Conservation (phyloP, 164 flowering plant genomes). For the Kalanchoe fedtschenkoi region DNA sequence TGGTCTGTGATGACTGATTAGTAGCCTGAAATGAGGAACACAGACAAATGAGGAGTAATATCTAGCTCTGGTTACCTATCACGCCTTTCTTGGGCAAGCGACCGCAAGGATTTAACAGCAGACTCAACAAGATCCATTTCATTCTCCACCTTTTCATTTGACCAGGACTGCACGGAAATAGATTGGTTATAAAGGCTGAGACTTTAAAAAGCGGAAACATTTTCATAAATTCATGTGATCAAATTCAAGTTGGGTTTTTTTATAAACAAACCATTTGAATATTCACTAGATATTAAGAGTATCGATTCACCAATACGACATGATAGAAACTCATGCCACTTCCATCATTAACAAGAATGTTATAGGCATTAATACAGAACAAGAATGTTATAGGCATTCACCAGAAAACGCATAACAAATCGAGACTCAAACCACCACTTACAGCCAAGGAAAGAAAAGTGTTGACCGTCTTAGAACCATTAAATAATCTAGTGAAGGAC, state of each 20-base stretch:
- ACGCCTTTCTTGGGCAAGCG: slow-evolving; percentile 63
- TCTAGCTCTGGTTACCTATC: slow-evolving; percentile 40
- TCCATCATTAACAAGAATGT: too few species aligned
- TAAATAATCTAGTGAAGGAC: not conserved
- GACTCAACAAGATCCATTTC: slow-evolving; percentile 76
- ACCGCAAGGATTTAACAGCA: slow-evolving; percentile 57
- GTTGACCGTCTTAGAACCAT: not conserved
- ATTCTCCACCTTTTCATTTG: slow-evolving; percentile 50
- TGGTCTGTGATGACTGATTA: not conserved
- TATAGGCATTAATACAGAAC: too few species aligned
- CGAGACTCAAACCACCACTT: not conserved
- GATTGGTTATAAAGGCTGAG: not conserved
- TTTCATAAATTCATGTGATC: not conserved
- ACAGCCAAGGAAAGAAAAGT: not conserved
- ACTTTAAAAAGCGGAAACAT: too few species aligned
- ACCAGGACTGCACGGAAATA: slow-evolving; percentile 50
- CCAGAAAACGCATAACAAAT: too few species aligned
- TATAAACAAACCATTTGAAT: not conserved
- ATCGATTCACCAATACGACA: too few species aligned
- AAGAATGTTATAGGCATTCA: too few species aligned
- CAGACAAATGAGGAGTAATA: not conserved
- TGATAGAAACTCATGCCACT: too few species aligned
- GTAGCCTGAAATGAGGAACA: not conserved
- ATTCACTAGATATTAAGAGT: too few species aligned
- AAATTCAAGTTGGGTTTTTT: not conserved